Evolutionary conservation across 306 rosid species (phyloP).

Genomic region (Vigna angularis): DNA sequence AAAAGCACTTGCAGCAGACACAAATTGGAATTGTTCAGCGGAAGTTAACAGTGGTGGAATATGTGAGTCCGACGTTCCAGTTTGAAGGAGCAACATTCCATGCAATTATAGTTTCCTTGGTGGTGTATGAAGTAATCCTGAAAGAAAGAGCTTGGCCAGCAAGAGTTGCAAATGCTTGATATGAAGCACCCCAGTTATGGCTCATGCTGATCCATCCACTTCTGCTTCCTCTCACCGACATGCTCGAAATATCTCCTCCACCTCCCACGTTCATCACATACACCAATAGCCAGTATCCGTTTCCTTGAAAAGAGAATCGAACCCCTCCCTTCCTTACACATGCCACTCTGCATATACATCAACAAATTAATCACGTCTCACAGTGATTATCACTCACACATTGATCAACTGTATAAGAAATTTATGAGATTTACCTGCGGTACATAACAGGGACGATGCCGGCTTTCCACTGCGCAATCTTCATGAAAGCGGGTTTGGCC

Average conservation of each 20-base stretch:
- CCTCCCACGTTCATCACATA: slow-evolving; percentile 96
- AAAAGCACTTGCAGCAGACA: slow-evolving; percentile 4
- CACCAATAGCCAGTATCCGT: slow-evolving; percentile 91
- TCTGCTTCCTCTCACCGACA: slow-evolving; percentile 87
- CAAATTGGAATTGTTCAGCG: slow-evolving; percentile 27
- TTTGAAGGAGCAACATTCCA: slow-evolving; percentile 79
- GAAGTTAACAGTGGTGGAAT: slow-evolving; percentile 64
- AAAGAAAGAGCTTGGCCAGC: slow-evolving; percentile 85
- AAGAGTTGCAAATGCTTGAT: slow-evolving; percentile 82
- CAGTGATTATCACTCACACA: neutral
- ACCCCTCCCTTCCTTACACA: slow-evolving; percentile 72
- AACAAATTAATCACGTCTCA: neutral
- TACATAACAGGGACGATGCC: slow-evolving; percentile 82
- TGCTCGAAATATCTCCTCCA: slow-evolving; percentile 75
- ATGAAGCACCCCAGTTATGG: slow-evolving; percentile 98
- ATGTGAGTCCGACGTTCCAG: slow-evolving; percentile 73
- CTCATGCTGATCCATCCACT: slow-evolving; percentile 87
- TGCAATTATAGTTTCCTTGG: slow-evolving; percentile 62
- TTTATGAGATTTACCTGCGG: slow-evolving; percentile 61
- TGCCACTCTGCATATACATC: slow-evolving; percentile 60
- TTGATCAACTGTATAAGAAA: too few relatives aligned
- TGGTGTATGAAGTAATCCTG: slow-evolving; percentile 73
- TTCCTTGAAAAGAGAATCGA: slow-evolving; percentile 80
- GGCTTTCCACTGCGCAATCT: slow-evolving; percentile 74
- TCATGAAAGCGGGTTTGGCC: slow-evolving; percentile 95